Evolutionary conservation across 306 rosid species (phyloP).

Genomic region (Rosa chinensis): DNA sequence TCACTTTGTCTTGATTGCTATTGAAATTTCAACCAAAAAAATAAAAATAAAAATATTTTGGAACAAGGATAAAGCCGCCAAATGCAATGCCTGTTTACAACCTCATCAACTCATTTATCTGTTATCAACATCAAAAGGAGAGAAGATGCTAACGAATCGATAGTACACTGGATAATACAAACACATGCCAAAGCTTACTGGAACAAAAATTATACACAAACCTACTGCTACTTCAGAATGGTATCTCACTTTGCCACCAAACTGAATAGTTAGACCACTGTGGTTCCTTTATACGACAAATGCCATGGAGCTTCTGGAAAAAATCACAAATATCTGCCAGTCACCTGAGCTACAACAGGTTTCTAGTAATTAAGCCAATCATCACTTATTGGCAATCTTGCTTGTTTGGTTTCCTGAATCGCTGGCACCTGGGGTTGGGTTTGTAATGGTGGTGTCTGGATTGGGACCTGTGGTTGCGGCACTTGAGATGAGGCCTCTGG

Average conservation of each 20-base stretch:
- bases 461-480: conserved; percentile 17
- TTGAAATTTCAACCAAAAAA: background rate
- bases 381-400: conserved; percentile 35
- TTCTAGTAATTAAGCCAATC: background rate
- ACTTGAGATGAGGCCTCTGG: background rate
- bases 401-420: conserved; percentile 28
- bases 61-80: background rate
- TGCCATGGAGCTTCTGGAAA: background rate
- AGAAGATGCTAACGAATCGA: background rate
- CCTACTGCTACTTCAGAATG: conserved; percentile 4
- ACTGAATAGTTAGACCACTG: background rate
- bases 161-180: background rate
- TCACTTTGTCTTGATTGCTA: too few relatives aligned
- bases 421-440: conserved; percentile 42
- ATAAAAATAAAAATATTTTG: background rate
- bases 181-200: background rate
- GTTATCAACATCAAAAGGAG: background rate
- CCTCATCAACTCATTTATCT: background rate
- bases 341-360: background rate
- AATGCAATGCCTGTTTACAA: background rate
- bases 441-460: conserved; percentile 27
- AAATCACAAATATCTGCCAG: background rate
- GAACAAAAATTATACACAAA: background rate
- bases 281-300: background rate
- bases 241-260: background rate